Evolutionary conservation across 2,329 filamentous ascomycete genomes (phyloP), one percentile per base, ranked within the genome.

Genomic region (Chrysosporium queenslandicum): DNA sequence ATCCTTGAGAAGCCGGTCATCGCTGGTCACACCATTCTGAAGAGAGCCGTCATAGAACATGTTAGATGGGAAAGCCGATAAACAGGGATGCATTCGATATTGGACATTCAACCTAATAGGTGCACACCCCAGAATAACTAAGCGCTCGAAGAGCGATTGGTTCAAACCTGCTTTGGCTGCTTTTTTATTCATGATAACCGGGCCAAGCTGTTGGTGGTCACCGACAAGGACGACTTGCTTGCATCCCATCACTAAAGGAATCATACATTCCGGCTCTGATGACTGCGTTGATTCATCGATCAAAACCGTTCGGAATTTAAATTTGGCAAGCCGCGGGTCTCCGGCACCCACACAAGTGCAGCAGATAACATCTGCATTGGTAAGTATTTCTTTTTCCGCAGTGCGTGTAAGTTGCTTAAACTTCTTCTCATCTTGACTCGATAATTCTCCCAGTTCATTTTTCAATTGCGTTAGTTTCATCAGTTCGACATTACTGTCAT

Each of bases 151-250:
- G 8, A 98, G 77, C n/a, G 91, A 97, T 69, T 97, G 92, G 71
- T 97, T 96, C 14, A 98, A 77, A 56, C 92, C 92, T 52, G 92
- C 92, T 71, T 97, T 97, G 56, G 92, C 92, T 12, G 92, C 92
- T 72, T 97, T 97, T 78, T 98, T 98, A 78, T 98, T 98, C 91
- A 98, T 98, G 66, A 98, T 97, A 62, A 98, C 92, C 1, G 92
- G 92, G 0, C 92, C 92, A 58, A 98, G 81, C 68, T 98, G 92
- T 70, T 97, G 94, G 71, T 98, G 92, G 65, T 98, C 92, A 65
- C 92, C 92, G 39, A 98, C 92, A 32, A 98, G 79, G n/a, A 98
- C 92, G 46, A 96, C 89, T 69, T 98, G 92, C 74, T 98, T 98
- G 76, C 92, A 98, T 47, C 92, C 92, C 20, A 98, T 78, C 29